These are phyloP conservation scores for Yamadazyma philogaea DNA, from an alignment of 805 yeast genomes.

Conservation along the genomic window DNA sequence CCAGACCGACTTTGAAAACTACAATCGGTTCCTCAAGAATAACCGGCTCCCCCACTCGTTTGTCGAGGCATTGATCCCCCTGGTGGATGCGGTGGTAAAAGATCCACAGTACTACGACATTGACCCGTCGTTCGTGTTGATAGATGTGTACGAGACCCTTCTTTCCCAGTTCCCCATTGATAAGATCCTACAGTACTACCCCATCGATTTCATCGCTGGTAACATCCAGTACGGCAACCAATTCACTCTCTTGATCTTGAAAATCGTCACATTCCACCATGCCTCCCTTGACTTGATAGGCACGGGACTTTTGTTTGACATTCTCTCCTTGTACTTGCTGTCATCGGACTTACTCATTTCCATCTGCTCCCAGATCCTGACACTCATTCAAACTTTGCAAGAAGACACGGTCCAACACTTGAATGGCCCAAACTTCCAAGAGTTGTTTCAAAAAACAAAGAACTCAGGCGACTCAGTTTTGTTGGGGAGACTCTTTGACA, in stretches of 20 bases:
- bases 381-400: neutral
- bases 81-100: conserved; percentile 2
- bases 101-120: conserved; percentile 6
- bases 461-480: conserved; percentile 5
- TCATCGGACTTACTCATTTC: conserved; percentile 3
- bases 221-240: conserved; percentile 12
- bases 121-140: conserved; percentile 5
- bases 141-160: conserved; percentile 7
- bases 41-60: neutral
- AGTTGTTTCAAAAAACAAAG: conserved; percentile 5
- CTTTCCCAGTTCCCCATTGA: conserved; percentile 3
- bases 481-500: conserved; percentile 7
- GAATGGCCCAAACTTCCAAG: neutral
- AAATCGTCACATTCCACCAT: conserved; percentile 10
- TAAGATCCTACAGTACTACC: conserved; percentile 5
- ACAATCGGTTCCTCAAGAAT: conserved; percentile 2
- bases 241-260: conserved; percentile 13
- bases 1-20: conserved; percentile 3
- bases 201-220: conserved; percentile 16
- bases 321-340: conserved; percentile 5
- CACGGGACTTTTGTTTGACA: neutral
- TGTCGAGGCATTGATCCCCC: conserved; percentile 3
- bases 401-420: neutral
- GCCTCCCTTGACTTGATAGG: conserved; percentile 4
- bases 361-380: conserved; percentile 1